Percentiles rank a stretch among this genome's conserved stretches.
phyloP scores from a whole-genome alignment of 1,139 yeast genomes.

The Diutina sp. region DNA sequence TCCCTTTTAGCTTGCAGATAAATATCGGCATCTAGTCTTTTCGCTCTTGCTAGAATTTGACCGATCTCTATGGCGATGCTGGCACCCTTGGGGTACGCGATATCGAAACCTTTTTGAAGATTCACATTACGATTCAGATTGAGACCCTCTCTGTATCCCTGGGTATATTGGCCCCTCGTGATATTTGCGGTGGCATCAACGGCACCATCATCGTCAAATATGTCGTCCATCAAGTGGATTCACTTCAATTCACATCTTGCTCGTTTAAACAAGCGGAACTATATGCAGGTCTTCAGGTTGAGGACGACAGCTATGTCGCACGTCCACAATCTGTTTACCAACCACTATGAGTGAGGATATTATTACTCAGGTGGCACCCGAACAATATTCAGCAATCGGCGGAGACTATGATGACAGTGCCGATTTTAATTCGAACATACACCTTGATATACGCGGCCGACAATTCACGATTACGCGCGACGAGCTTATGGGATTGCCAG shows the following conservation, averaged over 20 bases:
- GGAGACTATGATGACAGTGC: constrained; percentile 10
- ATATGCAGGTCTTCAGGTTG: neutral
- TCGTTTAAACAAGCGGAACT: neutral
- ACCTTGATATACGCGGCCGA: constrained; percentile 52
- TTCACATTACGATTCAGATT: constrained; percentile 55
- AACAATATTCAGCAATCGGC: constrained; percentile 12
- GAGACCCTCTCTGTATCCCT: constrained; percentile 79
- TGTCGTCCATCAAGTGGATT: neutral
- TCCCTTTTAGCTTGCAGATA: constrained; percentile 32
- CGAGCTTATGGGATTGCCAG: constrained; percentile 84
- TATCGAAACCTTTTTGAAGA: constrained; percentile 72
- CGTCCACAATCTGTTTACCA: neutral
- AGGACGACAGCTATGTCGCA: neutral
- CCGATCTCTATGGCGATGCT: constrained; percentile 58
- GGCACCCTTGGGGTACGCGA: constrained; percentile 70
- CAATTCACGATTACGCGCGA: constrained; percentile 68
- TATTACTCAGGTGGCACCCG: constrained; percentile 55
- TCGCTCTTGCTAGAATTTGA: constrained; percentile 37
- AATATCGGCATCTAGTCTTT: constrained; percentile 7
- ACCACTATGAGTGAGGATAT: constrained; percentile 26
- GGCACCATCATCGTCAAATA: constrained; percentile 2
- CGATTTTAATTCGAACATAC: constrained; percentile 53
- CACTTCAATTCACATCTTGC: neutral
- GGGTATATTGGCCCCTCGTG: constrained; percentile 57
- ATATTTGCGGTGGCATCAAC: constrained; percentile 27